Percentiles rank a stretch among this genome's conserved stretches.
These are phyloP conservation scores for Inonotus hispidus DNA, from an alignment of 1,284 basidiomycete genomes.

Conservation along the genomic window DNA sequence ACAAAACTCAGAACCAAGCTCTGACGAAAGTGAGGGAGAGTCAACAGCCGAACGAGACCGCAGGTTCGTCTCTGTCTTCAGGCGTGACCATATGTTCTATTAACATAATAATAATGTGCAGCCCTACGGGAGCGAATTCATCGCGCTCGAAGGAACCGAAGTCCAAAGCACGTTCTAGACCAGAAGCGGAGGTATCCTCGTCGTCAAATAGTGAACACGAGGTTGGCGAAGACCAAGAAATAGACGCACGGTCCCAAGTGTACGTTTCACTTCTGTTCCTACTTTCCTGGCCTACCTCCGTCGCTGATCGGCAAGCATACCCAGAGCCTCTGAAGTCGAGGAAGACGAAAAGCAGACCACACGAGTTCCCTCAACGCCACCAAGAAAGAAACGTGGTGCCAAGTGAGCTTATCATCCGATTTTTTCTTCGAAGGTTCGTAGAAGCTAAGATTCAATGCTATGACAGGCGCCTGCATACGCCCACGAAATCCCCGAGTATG, in stretches of 20 bases:
- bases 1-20: background rate
- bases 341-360: slow-evolving; percentile 7
- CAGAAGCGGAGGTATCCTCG: background rate
- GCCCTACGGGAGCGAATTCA: too few relatives aligned
- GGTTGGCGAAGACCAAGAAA: background rate
- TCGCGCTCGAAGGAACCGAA: background rate
- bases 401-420: slow-evolving; percentile 3
- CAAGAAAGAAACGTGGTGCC: background rate
- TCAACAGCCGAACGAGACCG: background rate
- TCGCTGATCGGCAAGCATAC: background rate
- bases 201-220: background rate
- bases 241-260: background rate
- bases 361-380: slow-evolving; percentile 5
- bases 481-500: slow-evolving; percentile 16
- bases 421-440: background rate
- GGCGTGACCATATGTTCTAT: background rate
- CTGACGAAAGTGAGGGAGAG: background rate
- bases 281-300: background rate
- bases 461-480: slow-evolving; percentile 16
- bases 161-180: background rate
- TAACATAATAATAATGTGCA: background rate
- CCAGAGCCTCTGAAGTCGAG: background rate
- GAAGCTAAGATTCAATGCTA: background rate
- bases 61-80: background rate
- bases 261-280: background rate